Evolutionary conservation across 805 yeast species (phyloP).

Genomic region (Jamesozyma gamospora): DNA sequence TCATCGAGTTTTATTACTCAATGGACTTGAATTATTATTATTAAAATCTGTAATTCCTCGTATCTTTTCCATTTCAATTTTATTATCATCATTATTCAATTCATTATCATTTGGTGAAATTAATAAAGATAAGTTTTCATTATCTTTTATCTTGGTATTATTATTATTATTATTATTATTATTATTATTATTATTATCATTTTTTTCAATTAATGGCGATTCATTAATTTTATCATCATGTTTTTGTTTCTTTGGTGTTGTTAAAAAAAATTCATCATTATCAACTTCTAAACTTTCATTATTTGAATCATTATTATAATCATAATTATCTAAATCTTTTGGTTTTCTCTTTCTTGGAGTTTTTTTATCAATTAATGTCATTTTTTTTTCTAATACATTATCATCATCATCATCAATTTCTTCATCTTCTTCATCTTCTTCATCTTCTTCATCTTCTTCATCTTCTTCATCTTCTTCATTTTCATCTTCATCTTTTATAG

Average conservation of each 20-base stretch:
- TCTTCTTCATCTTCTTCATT: constrained; percentile 10
- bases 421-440: constrained; percentile 7
- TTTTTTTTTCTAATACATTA: background rate
- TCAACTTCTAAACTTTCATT: too few species aligned
- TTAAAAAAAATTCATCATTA: constrained; percentile 1
- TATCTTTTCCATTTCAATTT: constrained; percentile 6
- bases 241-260: constrained; percentile 21
- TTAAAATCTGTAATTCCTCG: constrained; percentile 8
- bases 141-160: background rate
- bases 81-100: background rate
- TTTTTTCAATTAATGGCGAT: constrained; percentile 5
- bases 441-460: constrained; percentile 1
- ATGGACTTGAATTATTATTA: constrained; percentile 9
- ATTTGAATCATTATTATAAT: constrained; percentile 8
- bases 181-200: background rate
- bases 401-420: constrained; percentile 9
- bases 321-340: constrained; percentile 23
- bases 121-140: background rate
- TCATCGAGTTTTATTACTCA: constrained; percentile 9
- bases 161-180: background rate
- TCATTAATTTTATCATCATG: constrained; percentile 6
- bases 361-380: background rate
- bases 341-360: constrained; percentile 22
- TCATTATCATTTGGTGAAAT: background rate
- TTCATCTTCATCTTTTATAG: constrained; percentile 9